Percentiles rank a stretch among this genome's conserved stretches.
These are phyloP conservation scores for Boletales sp. DNA, from an alignment of 768 basidiomycete genomes.

Conservation along the genomic window DNA sequence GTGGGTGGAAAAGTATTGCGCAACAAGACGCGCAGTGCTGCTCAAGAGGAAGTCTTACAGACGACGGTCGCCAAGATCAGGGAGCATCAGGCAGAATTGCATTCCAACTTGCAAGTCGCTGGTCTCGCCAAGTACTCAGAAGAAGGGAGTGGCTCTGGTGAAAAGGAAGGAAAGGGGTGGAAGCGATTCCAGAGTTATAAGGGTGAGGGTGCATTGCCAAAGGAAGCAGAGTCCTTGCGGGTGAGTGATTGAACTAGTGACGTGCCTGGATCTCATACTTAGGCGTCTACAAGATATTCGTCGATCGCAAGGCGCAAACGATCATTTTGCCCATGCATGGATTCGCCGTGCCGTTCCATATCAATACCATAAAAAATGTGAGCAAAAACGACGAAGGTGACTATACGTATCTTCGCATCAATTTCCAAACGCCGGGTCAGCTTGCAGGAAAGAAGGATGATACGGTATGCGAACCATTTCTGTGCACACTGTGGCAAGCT, in stretches of 20 bases:
- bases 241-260: conserved; percentile 42
- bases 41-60: conserved; percentile 79
- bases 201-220: conserved; percentile 85
- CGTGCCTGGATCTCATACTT: conserved; percentile 4
- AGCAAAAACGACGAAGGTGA: conserved; percentile 98
- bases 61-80: conserved; percentile 74
- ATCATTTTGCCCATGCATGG: conserved; percentile 93
- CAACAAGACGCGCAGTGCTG: conserved; percentile 86
- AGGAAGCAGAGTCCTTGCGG: conserved; percentile 74
- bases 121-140: conserved; percentile 84
- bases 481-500: not conserved
- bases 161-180: conserved; percentile 90
- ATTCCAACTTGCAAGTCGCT: conserved; percentile 67
- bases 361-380: conserved; percentile 96
- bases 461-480: conserved; percentile 52
- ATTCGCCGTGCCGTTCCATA: conserved; percentile 95
- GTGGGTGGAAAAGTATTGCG: conserved; percentile 84
- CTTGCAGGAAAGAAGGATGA: conserved; percentile 98
- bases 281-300: conserved; percentile 60
- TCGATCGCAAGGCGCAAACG: conserved; percentile 88
- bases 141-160: conserved; percentile 66
- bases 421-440: conserved; percentile 98
- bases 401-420: conserved; percentile 90
- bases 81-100: conserved; percentile 86
- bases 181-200: conserved; percentile 97